phyloP scores from a whole-genome alignment of 108 stramenopile genomes.

The Conticribra guillardii region DNA sequence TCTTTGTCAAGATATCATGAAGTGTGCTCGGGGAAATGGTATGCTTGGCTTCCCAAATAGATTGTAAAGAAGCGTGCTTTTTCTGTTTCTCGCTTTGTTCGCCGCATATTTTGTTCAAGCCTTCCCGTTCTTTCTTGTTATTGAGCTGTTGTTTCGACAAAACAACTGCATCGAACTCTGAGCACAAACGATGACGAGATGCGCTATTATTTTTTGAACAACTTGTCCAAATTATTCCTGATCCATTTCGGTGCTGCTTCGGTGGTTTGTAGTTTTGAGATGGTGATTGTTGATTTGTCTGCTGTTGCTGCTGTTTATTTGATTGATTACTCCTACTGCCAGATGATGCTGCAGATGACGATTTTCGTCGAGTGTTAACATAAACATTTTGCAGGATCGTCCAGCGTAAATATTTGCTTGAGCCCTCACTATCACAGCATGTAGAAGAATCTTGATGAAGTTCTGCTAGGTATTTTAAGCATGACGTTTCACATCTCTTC shows the following conservation, averaged over 20 bases:
- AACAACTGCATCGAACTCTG: constrained; percentile 31
- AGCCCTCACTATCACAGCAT: not conserved
- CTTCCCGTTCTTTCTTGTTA: no score
- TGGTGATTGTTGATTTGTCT: not conserved
- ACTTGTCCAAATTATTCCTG: constrained; percentile 34
- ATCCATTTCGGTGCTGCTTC: constrained; percentile 13
- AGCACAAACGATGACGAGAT: constrained; percentile 32
- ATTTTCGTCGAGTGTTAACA: constrained; percentile 26
- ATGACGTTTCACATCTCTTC: constrained; percentile 22
- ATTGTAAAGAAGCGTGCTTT: constrained; percentile 20
- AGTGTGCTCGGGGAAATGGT: constrained; percentile 43
- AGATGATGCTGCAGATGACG: no score
- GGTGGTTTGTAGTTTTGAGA: constrained; percentile 18
- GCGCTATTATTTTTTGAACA: not conserved
- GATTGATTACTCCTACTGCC: no score
- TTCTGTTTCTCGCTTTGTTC: no score
- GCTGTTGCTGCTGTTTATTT: not conserved
- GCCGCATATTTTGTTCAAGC: no score
- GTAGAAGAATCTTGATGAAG: not conserved
- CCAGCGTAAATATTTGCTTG: no score
- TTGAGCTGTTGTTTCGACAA: no score
- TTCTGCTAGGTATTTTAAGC: constrained; percentile 9
- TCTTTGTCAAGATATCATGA: constrained; percentile 35
- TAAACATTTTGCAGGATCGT: constrained; percentile 28
- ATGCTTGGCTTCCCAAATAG: constrained; percentile 37